Percentiles rank a stretch among this genome's conserved stretches.
phyloP scores from a whole-genome alignment of 140 eudicot species.

The Flaveria floridana region DNA sequence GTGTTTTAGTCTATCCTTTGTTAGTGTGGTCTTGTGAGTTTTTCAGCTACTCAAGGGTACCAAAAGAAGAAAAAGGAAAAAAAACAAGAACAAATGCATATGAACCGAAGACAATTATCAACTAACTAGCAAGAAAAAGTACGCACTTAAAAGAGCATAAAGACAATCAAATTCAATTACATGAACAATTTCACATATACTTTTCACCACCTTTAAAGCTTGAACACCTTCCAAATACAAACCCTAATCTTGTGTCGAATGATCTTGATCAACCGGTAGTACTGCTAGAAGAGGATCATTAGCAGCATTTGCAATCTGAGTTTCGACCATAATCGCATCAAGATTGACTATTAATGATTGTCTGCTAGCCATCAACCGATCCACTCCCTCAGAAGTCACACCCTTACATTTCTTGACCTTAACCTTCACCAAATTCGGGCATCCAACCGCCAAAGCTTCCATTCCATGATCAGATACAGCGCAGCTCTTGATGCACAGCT shows the following conservation, averaged over 20 bases:
- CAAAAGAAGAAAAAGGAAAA: no score
- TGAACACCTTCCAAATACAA: conserved; percentile 4
- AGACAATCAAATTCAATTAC: background rate
- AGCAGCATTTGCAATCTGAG: conserved; percentile 29
- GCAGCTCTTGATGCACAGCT: conserved; percentile 64
- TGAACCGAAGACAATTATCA: background rate
- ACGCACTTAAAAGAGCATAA: background rate
- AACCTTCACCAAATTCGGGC: conserved; percentile 76
- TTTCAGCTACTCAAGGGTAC: background rate
- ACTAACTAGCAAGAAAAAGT: background rate
- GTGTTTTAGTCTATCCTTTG: background rate
- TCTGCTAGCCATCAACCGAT: conserved; percentile 57
- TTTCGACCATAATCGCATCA: conserved; percentile 52
- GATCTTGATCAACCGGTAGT: conserved; percentile 20
- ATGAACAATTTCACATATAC: background rate
- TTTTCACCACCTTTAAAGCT: background rate
- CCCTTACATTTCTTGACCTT: conserved; percentile 74
- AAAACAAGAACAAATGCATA: background rate
- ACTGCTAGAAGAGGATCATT: conserved; percentile 35
- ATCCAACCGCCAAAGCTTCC: conserved; percentile 67
- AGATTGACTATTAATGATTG: conserved; percentile 52
- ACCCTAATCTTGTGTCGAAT: conserved; percentile 45
- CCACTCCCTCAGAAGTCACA: conserved; percentile 56
- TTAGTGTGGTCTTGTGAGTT: background rate
- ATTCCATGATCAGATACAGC: conserved; percentile 70